Evolutionary conservation across 805 yeast genomes (phyloP).

Genomic region (Wickerhamomyces tratensis): DNA sequence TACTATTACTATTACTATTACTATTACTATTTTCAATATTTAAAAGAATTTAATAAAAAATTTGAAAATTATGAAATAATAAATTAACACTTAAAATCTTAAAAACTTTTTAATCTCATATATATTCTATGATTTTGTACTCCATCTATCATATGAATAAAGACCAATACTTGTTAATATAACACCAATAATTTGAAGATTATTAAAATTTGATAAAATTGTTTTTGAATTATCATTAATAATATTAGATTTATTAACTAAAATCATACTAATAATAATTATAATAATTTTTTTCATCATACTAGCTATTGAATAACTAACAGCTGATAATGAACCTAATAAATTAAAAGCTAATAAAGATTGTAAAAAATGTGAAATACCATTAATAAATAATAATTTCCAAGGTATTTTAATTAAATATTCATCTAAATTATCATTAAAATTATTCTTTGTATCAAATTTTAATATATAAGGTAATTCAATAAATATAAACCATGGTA

Average conservation of each 20-base stretch:
- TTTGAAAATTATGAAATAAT: no score
- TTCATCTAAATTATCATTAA: constrained; percentile 15
- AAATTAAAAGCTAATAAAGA: constrained; percentile 75
- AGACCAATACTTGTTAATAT: constrained; percentile 43
- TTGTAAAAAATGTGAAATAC: constrained; percentile 71
- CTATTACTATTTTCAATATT: no score
- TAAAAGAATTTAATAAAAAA: no score
- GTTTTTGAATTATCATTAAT: neutral
- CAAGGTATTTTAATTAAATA: constrained; percentile 27
- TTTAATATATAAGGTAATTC: constrained; percentile 37
- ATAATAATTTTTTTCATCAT: constrained; percentile 84
- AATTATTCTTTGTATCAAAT: neutral
- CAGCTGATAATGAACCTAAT: constrained; percentile 72
- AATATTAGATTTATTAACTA: constrained; percentile 35
- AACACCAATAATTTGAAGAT: constrained; percentile 38
- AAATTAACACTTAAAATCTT: no score
- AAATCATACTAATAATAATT: constrained; percentile 66
- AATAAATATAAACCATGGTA: constrained; percentile 61
- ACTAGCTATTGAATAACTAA: constrained; percentile 79
- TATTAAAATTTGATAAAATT: constrained; percentile 2
- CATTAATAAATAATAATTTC: constrained; percentile 51
- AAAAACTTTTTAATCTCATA: no score
- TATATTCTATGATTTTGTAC: constrained; percentile 6
- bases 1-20: no score
- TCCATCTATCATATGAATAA: constrained; percentile 56